These are phyloP conservation scores for Leucocoprinus sp. DNA, from an alignment of 768 basidiomycete species.

Conservation along the genomic window DNA sequence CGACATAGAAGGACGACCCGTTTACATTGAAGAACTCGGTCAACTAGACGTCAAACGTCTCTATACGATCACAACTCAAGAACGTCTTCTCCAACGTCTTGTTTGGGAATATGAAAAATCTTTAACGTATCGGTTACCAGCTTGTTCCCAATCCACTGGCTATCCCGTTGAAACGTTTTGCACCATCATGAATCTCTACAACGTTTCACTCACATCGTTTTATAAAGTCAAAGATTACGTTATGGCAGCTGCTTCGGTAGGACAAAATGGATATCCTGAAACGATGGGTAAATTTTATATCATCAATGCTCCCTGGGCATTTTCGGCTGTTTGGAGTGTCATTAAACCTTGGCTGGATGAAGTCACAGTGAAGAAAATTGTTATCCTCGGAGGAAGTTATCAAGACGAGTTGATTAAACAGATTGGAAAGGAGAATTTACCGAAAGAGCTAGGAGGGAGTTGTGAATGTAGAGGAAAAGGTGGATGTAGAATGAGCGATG, in stretches of 20 bases:
- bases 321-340: slow-evolving; percentile 79
- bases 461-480: slow-evolving; percentile 55
- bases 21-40: slow-evolving; percentile 93
- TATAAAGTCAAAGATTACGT: slow-evolving; percentile 93
- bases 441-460: slow-evolving; percentile 74
- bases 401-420: slow-evolving; percentile 71
- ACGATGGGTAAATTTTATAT: slow-evolving; percentile 98
- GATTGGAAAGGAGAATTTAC: slow-evolving; percentile 79
- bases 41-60: slow-evolving; percentile 82
- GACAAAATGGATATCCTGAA: slow-evolving; percentile 89
- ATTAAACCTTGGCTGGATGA: slow-evolving; percentile 94
- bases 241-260: slow-evolving; percentile 61
- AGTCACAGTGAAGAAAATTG: slow-evolving; percentile 92
- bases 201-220: slow-evolving; percentile 66
- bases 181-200: slow-evolving; percentile 89
- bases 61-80: slow-evolving; percentile 73
- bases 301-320: slow-evolving; percentile 94
- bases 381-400: slow-evolving; percentile 74
- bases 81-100: slow-evolving; percentile 83
- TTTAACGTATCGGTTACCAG: slow-evolving; percentile 70
- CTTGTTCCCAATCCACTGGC: slow-evolving; percentile 60
- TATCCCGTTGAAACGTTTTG: slow-evolving; percentile 95
- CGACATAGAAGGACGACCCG: slow-evolving; percentile 93
- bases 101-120: slow-evolving; percentile 93
- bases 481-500: slow-evolving; percentile 84